Conservation (phyloP, 164 flowering plant genomes). For the Amborella trichopoda region DNA sequence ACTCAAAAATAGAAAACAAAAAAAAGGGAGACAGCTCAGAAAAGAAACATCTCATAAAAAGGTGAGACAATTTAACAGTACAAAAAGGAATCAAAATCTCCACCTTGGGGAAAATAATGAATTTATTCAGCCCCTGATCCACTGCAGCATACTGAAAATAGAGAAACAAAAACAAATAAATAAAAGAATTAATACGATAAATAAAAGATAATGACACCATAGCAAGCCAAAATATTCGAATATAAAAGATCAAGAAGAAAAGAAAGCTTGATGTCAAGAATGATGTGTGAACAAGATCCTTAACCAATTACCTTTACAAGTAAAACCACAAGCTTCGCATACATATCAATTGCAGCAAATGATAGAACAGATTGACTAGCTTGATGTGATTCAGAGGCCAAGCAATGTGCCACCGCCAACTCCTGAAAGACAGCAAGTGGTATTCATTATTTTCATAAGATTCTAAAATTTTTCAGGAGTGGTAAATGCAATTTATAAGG, state of each 20-base stretch:
- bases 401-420: constrained; percentile 71
- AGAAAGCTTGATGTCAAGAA: background rate
- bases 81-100: too few relatives aligned
- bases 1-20: background rate
- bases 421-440: constrained; percentile 45
- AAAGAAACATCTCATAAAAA: too few relatives aligned
- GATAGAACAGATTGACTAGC: constrained; percentile 48
- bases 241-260: too few relatives aligned
- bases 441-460: too few relatives aligned
- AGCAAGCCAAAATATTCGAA: too few relatives aligned
- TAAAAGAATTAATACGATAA: too few relatives aligned
- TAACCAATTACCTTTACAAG: constrained; percentile 52
- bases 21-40: background rate
- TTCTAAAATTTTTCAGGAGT: too few relatives aligned
- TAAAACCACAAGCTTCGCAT: constrained; percentile 63
- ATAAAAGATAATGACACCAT: too few relatives aligned
- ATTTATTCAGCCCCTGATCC: constrained; percentile 59
- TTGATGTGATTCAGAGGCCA: constrained; percentile 38
- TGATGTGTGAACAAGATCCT: background rate
- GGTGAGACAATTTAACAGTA: too few relatives aligned
- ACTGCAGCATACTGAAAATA: constrained; percentile 32
- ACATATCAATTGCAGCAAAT: constrained; percentile 74
- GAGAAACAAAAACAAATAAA: too few relatives aligned
- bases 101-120: constrained; percentile 68
- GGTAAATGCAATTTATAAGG: too few relatives aligned